Evolutionary conservation across 305 asterid species (phyloP).

Genomic region (Fraxinus platypoda): DNA sequence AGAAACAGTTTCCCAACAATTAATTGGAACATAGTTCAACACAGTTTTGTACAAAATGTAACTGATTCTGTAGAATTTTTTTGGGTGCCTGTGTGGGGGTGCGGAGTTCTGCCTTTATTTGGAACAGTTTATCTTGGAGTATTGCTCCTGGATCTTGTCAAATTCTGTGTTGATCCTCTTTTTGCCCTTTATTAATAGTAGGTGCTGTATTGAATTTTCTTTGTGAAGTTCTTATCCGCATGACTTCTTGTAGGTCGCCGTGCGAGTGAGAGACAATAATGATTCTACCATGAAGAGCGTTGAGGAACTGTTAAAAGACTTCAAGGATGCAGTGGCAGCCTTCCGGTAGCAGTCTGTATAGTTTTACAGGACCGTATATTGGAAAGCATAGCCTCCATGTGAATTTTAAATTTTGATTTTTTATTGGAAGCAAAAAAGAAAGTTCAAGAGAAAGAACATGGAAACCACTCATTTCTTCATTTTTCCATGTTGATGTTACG

Average conservation of each 20-base stretch:
- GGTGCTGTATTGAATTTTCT: not conserved
- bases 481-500: not conserved
- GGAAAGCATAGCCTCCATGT: not conserved
- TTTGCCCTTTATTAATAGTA: not conserved
- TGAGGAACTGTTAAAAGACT: slow-evolving; percentile 43
- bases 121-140: not conserved
- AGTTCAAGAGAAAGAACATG: not conserved
- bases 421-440: not conserved
- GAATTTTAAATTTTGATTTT: slow-evolving; percentile 3
- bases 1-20: not conserved
- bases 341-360: slow-evolving; percentile 28
- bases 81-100: not conserved
- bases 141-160: not conserved
- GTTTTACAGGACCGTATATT: not conserved
- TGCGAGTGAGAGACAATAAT: slow-evolving; percentile 47
- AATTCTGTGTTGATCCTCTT: not conserved
- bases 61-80: not conserved
- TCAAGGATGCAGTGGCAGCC: slow-evolving; percentile 43
- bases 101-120: not conserved
- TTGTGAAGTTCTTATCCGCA: not conserved
- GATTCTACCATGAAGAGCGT: slow-evolving; percentile 33
- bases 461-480: not conserved
- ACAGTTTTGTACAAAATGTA: not conserved
- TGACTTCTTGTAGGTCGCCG: slow-evolving; percentile 41
- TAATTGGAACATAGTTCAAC: not conserved